These are phyloP conservation scores for Alternaria sp. DNA, from an alignment of 2,329 filamentous ascomycete species.

Conservation along the genomic window DNA sequence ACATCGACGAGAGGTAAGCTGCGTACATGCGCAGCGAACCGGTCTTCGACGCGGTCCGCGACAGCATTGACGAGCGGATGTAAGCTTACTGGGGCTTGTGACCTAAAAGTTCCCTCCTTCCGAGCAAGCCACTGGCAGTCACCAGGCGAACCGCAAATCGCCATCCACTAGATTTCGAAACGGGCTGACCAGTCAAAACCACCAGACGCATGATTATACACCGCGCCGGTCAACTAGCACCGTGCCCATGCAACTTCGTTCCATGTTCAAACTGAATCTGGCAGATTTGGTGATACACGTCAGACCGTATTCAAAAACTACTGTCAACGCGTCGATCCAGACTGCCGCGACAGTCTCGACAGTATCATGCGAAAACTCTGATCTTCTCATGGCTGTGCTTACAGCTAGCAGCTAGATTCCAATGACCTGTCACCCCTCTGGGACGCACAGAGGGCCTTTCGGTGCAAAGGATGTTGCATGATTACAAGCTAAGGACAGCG, in stretches of 20 bases:
- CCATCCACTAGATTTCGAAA: slow-evolving; percentile 1
- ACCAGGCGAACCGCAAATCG: slow-evolving; percentile 7
- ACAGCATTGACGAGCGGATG: slow-evolving; percentile 14
- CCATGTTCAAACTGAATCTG: not conserved
- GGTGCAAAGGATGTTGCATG: slow-evolving; percentile 4
- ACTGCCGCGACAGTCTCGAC: not conserved
- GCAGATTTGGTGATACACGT: slow-evolving; percentile 8
- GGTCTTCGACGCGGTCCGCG: slow-evolving; percentile 13
- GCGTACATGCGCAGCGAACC: slow-evolving; percentile 5
- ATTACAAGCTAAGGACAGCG: not conserved
- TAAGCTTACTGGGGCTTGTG: slow-evolving; percentile 24
- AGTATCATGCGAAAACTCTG: not conserved
- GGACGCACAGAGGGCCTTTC: not conserved
- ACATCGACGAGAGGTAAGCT: slow-evolving; percentile 3
- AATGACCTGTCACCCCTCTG: not conserved
- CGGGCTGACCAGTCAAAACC: slow-evolving; percentile 7
- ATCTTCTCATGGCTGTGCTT: slow-evolving; percentile 1
- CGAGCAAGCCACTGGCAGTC: slow-evolving; percentile 7
- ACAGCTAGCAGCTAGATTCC: not conserved
- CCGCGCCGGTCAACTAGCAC: not conserved
- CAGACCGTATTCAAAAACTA: slow-evolving; percentile 7
- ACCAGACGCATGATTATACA: slow-evolving; percentile 1
- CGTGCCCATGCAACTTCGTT: not conserved
- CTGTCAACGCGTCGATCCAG: not conserved
- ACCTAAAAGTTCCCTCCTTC: slow-evolving; percentile 3